Evolutionary conservation across 352 stramenopile species (phyloP).

Genomic region (Globisporangium polare): DNA sequence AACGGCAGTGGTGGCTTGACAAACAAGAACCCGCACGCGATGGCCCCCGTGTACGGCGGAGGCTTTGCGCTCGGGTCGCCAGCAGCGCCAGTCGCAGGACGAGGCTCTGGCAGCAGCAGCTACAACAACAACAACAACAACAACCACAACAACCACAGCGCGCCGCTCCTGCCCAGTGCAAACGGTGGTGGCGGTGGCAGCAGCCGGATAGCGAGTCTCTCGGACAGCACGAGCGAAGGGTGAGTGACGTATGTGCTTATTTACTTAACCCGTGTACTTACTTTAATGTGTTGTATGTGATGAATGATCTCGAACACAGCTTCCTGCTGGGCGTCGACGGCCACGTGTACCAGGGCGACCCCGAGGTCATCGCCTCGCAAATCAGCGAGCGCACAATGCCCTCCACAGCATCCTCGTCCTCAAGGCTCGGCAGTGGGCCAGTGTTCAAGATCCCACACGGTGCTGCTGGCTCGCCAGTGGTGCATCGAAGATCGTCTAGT

Average conservation of each 20-base stretch:
- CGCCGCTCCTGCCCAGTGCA: constrained; percentile 24
- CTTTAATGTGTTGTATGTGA: constrained; percentile 4
- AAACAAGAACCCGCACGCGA: constrained; percentile 69
- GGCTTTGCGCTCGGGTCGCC: constrained; percentile 52
- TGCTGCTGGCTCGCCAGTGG: constrained; percentile 8
- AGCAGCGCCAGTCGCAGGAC: constrained; percentile 23
- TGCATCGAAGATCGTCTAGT: constrained; percentile 18
- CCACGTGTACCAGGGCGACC: constrained; percentile 78
- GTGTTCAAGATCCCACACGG: constrained; percentile 45
- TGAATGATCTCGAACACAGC: constrained; percentile 20
- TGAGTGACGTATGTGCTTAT: constrained; percentile 14
- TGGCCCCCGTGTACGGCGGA: constrained; percentile 63
- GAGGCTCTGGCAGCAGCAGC: constrained; percentile 14
- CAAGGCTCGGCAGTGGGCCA: constrained; percentile 25
- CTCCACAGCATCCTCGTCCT: constrained; percentile 15
- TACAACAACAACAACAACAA: constrained; percentile 49
- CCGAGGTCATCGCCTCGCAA: constrained; percentile 46
- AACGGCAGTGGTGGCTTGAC: constrained; percentile 17
- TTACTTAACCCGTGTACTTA: neutral
- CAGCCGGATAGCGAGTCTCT: constrained; percentile 24
- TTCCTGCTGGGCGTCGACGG: constrained; percentile 81
- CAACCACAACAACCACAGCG: constrained; percentile 30
- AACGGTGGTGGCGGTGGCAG: constrained; percentile 3
- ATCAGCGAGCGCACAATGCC: constrained; percentile 30
- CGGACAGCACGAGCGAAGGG: constrained; percentile 68